Evolutionary conservation across 768 basidiomycete species (phyloP), one percentile per base, ranked within the genome.

Genomic region (Termitomyces sp.): DNA sequence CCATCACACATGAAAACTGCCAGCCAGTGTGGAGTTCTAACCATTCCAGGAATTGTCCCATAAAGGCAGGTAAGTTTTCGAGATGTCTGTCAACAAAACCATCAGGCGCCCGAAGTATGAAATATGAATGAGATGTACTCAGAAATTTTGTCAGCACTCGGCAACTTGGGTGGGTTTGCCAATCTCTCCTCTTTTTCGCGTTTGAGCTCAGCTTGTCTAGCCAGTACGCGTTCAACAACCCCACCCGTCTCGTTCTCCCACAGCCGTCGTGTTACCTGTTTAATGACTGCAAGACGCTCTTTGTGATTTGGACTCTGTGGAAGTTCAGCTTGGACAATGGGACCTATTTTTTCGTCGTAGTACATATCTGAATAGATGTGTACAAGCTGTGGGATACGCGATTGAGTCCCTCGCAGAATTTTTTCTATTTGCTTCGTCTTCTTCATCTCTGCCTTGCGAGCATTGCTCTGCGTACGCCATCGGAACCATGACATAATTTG

Each of bases 301-400:
- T 12, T 1, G 4, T 20, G 20, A 4, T 35, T 47, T 6, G 32
- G 32, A 23, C 46, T n/a, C 32, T 9, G 12, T 12, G 1, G 20
- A 33, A 47, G 46, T 23, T 47, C 20, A 5, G 43, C 41, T 16
- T 42, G 23, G 11, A 41, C 55, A 25, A 46, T 3, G 13, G 32
- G 42, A 15, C 11, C 13, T 9, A 56, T 41, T 16, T 46, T 51
- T 18, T 45, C 42, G 6, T 51, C 5, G 11, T 51, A 56, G 12
- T 39, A 56, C 35, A 56, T 43, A 31, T 56, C 44, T 7, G 50
- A 56, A n/a, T 56, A 56, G 13, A 51, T 51, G 20, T 51, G 42
- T 20, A 33, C 16, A 6, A 40, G 29, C 50, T 51, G 50, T 7
- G 55, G 55, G 13, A 56, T 16, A 16, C 45, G 29, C 2, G 16